Base-by-base conservation (phyloP, 2,329 filamentous ascomycete genomes). In the Trichoderma sp. region DNA sequence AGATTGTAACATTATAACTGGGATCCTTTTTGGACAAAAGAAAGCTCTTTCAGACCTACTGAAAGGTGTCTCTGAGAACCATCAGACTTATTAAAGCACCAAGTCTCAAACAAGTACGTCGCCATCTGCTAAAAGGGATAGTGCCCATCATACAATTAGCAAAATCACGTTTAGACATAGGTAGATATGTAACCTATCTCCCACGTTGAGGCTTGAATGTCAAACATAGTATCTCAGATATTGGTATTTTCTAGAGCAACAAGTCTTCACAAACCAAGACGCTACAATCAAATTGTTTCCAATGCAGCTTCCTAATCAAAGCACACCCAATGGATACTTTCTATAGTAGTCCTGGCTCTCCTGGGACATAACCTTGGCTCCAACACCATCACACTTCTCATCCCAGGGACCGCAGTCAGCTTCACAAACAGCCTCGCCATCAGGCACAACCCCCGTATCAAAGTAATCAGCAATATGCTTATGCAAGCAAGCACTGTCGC, bases 401-500 rank as follows among this genome's bases (percentile, higher is more conserved):
- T 72, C 64, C 72, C 71, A 74, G 3, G 72, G 68, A 11, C 71
- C 70, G 57, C 73, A 74, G 1, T 70, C 47, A 29, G 49, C 29
- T 2, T 52, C 7, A 27, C 72, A 74, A 4, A 58, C 6, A 0
- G 49, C 35, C 13, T 72, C 73, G 0, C 63, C 64, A 11, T 67
- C 2, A 3, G 77, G 78, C 4, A 79, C 74, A 16, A 62, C 53
- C 6, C 77, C 77, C 11, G 72, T 72, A 88, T 99, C 98, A 80
- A 97, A 85, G 82, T 97, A 97, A 75, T 92, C 94, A 88, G 97
- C 97, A 85, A 98, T 98, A 72, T 98, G 95, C 89, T 98, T 99
- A 86, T 98, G 96, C 71, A 99, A 96, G 3, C 77, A 72, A n/a
- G 66, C 47, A 43, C 73, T 76, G 5, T 68, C 55, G 0, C 49